Base-by-base conservation (phyloP, 345 rosid species). In the Salix suchowensis region DNA sequence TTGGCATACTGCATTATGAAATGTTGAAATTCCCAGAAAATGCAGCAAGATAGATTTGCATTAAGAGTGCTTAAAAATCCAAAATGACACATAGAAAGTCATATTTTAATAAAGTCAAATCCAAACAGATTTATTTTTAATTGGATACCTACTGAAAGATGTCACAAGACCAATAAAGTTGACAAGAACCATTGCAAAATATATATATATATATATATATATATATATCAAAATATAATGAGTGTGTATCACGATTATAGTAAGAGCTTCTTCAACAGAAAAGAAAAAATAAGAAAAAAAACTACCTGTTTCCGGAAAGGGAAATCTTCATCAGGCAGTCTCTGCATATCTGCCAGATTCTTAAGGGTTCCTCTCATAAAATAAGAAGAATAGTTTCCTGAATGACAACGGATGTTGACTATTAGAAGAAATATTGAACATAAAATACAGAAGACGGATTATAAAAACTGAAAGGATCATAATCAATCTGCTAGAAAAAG, bases 321-420 rank as follows among this genome's bases (percentile, higher is more conserved):
- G 82, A 96, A 91, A 67, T 87, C 96, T 78, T 93, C 96, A 78
- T 96, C 99, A 9, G 98, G 84, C 80, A 93, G 81, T 70, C 79
- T 87, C 78, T 96, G 94, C 91, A 96, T 92, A 67, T 89, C 92
- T 58, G 92, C 89, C 79, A 96, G 84, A 86, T 89, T 92, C 88
- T 85, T 83, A 28, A 96, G 89, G 70, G 88, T 89, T 61, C 91
- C 94, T 78, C 84, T 90, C 91, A 92, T 84, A 80, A 96, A 88
- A 85, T 92, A 92, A 46, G 94, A 77, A 81, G 98, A 92, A 78
- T 83, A 71, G 61, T 77, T 81, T 32, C 92, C 97, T 95, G 87
- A 82, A 83, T 32, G 72, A 71, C 8, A 73, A 39, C 14, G 32
- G 26, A 2, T 13, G 44, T 15, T 23, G 21, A 5, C 24, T 12